phyloP scores from a whole-genome alignment of 2,329 filamentous ascomycete species.

The Apiospora rasikravindrae region DNA sequence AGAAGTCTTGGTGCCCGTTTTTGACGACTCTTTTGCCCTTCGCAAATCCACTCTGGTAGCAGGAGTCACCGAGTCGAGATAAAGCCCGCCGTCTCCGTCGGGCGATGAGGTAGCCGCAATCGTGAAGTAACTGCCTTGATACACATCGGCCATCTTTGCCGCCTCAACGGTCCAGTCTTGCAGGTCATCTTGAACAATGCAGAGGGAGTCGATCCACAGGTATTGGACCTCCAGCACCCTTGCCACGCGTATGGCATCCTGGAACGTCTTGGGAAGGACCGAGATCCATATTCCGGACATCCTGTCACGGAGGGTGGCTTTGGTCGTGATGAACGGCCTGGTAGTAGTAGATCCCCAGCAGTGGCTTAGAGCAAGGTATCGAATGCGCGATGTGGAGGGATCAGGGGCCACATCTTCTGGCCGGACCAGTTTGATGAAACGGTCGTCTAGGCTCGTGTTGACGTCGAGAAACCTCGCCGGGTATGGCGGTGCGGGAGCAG shows the following conservation, averaged over 20 bases:
- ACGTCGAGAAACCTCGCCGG: too few species aligned
- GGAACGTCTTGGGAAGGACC: conserved; percentile 8
- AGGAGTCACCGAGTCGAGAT: not conserved
- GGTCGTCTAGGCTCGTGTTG: too few species aligned
- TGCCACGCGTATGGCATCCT: conserved; percentile 8
- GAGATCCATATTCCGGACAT: not conserved
- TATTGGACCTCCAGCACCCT: conserved; percentile 3
- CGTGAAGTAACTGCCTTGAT: conserved; percentile 13
- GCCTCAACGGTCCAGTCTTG: conserved; percentile 17
- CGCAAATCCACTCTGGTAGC: too few species aligned
- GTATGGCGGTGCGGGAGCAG: too few species aligned
- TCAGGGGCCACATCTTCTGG: too few species aligned
- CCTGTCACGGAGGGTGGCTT: not conserved
- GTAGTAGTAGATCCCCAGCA: not conserved
- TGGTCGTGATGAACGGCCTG: not conserved
- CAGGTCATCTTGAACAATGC: conserved; percentile 20
- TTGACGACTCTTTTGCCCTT: not conserved
- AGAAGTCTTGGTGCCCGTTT: too few species aligned
- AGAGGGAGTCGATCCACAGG: not conserved
- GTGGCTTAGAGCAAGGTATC: not conserved
- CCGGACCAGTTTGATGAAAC: too few species aligned
- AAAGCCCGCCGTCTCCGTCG: not conserved
- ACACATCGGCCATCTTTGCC: conserved; percentile 14
- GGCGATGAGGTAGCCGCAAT: conserved; percentile 17
- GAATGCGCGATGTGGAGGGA: not conserved